Base-by-base conservation (phyloP, 208 protist genomes). In the Leishmania martiniquensis region DNA sequence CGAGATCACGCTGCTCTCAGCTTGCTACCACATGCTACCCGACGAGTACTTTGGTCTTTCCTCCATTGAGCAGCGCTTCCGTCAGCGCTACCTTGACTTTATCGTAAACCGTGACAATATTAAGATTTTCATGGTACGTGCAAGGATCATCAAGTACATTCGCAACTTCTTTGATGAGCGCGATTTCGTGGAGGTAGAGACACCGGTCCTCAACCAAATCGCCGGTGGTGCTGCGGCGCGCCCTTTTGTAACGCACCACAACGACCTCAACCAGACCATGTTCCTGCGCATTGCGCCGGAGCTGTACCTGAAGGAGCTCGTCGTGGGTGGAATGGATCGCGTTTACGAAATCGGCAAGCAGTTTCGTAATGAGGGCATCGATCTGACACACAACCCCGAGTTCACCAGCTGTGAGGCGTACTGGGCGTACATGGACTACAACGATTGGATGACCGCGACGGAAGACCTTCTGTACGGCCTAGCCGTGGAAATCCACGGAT, bases 341-440 rank as follows among this genome's bases (percentile, higher is more conserved):
- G 99, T 99, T 13, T 99, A 99, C 85, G 99, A 99, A 86, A 97
- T 99, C 66, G 99, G 99, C 75, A 99, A 99, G 72, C 98, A 99
- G 81, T 99, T 99, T 92, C 92, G 99, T 78, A 99, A 99, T 88
- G 99, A 99, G 83, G 96, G 95, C 59, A 98, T 98, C 69, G 98
- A 99, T 72, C 84, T 98, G 59, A 98, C 96, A n/a, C 99, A 99
- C 93, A 99, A 99, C 92, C 99, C 99, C 54, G 99, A 99, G 87
- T 99, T 99, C 88, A 99, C 99, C n/a, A 99, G 99, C 44, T 96
- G 93, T 75, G 99, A 99, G 89, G 99, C 99, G 78, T 99, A 99
- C 91, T 98, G 94, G 97, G 99, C 99, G 0, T 99, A 99, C 88
- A 93, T 95, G 59, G 99, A 99, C 85, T 99, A 99, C 91, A 91